phyloP scores from a whole-genome alignment of 2,329 filamentous ascomycete species.

The Tolypocladium tropicale region DNA sequence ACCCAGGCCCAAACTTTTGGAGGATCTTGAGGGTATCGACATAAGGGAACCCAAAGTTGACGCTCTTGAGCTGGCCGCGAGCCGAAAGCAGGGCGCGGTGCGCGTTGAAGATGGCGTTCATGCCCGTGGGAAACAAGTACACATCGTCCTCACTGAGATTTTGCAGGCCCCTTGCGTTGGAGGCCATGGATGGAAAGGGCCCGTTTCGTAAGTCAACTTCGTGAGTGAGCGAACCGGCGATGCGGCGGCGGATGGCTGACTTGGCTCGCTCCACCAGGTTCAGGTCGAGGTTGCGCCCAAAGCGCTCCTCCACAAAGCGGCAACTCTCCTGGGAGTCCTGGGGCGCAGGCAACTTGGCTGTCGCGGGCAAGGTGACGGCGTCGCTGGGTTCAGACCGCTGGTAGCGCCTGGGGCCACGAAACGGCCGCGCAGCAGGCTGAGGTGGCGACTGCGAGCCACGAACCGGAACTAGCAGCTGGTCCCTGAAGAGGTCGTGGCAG shows the following conservation, averaged over 20 bases:
- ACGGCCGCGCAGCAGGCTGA: conserved; percentile 23
- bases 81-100: conserved; percentile 63
- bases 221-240: conserved; percentile 72
- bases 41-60: conserved; percentile 96
- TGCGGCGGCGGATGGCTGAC: conserved; percentile 74
- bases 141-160: conserved; percentile 78
- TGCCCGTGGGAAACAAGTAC: conserved; percentile 79
- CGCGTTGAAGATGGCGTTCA: conserved; percentile 89
- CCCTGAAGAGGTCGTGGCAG: conserved; percentile 63
- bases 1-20: conserved; percentile 87
- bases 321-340: conserved; percentile 53
- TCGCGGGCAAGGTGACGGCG: conserved; percentile 11
- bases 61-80: conserved; percentile 58
- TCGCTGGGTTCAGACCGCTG: conserved; percentile 45
- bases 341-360: conserved; percentile 9
- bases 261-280: conserved; percentile 73
- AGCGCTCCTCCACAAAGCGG: conserved; percentile 85
- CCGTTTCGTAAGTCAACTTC: conserved; percentile 44
- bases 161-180: conserved; percentile 45
- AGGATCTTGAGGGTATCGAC: conserved; percentile 93
- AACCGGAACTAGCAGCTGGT: conserved; percentile 44
- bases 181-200: conserved; percentile 10
- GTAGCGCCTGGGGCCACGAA: conserved; percentile 72
- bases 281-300: conserved; percentile 80
- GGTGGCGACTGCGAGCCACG: conserved; percentile 14